Percentiles rank a stretch among this genome's conserved stretches.
Evolutionary conservation across 2,329 filamentous ascomycete species (phyloP).

Genomic region (Talaromyces sp.): DNA sequence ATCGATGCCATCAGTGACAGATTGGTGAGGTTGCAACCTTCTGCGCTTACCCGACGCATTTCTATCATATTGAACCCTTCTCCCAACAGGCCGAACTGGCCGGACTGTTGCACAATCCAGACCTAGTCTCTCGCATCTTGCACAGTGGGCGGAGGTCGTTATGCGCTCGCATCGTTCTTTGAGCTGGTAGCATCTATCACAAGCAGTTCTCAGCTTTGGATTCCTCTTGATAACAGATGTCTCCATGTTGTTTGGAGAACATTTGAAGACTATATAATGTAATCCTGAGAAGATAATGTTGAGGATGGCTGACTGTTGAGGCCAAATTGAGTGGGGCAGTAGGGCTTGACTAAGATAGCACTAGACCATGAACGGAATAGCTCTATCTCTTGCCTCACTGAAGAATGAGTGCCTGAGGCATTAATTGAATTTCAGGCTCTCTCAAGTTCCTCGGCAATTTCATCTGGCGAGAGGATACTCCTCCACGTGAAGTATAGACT

Average conservation of each 20-base stretch:
- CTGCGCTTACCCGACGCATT: neutral
- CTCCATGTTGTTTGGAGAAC: neutral
- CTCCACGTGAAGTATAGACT: neutral
- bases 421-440: neutral
- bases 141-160: neutral
- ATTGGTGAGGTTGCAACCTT: neutral
- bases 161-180: slow-evolving; percentile 15
- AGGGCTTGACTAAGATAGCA: neutral
- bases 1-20: neutral
- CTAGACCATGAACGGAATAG: neutral
- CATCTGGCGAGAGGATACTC: neutral
- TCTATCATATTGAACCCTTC: neutral
- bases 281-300: neutral
- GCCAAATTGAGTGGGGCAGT: no score
- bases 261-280: neutral
- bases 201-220: slow-evolving; percentile 7
- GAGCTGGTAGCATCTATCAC: slow-evolving; percentile 15
- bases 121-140: slow-evolving; percentile 8
- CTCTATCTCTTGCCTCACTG: neutral
- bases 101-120: slow-evolving; percentile 5
- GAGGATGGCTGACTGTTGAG: neutral
- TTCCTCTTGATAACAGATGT: neutral
- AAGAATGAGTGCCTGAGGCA: neutral
- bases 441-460: neutral
- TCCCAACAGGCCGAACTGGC: slow-evolving; percentile 8